A percentile compares a stretch with the other conserved stretches of the same genome.
phyloP scores from a whole-genome alignment of 2,329 filamentous ascomycete genomes.

The Fusarium pilosicola region DNA sequence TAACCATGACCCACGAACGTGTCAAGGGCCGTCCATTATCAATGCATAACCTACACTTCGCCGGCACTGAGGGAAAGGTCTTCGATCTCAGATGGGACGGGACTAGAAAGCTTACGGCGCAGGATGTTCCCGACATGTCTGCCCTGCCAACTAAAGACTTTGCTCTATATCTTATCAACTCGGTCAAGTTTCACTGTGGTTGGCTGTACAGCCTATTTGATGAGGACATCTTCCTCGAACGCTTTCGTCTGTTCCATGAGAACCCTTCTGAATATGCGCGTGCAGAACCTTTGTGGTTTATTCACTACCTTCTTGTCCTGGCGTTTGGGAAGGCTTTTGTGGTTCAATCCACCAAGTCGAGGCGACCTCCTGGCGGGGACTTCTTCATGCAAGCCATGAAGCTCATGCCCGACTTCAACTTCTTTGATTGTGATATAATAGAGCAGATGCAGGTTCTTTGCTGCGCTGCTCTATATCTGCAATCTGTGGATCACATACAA shows the following conservation, averaged over 20 bases:
- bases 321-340: constrained; percentile 37
- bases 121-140: constrained; percentile 5
- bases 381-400: constrained; percentile 36
- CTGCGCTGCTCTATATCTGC: constrained; percentile 28
- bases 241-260: constrained; percentile 24
- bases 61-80: constrained; percentile 25
- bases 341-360: constrained; percentile 30
- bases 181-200: constrained; percentile 35
- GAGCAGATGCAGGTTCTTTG: constrained; percentile 35
- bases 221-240: constrained; percentile 32
- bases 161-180: constrained; percentile 35
- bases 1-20: constrained; percentile 34
- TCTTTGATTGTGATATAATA: constrained; percentile 23
- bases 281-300: constrained; percentile 26
- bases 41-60: constrained; percentile 23
- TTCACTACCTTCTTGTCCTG: constrained; percentile 35
- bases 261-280: background rate
- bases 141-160: constrained; percentile 28
- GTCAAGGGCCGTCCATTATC: constrained; percentile 24
- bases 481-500: constrained; percentile 17
- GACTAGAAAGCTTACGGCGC: background rate
- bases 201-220: constrained; percentile 33
- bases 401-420: constrained; percentile 34
- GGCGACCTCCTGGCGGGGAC: constrained; percentile 23
- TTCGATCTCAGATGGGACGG: constrained; percentile 32